phyloP scores from a whole-genome alignment of 352 stramenopile species.

The Discostella stelligera region DNA sequence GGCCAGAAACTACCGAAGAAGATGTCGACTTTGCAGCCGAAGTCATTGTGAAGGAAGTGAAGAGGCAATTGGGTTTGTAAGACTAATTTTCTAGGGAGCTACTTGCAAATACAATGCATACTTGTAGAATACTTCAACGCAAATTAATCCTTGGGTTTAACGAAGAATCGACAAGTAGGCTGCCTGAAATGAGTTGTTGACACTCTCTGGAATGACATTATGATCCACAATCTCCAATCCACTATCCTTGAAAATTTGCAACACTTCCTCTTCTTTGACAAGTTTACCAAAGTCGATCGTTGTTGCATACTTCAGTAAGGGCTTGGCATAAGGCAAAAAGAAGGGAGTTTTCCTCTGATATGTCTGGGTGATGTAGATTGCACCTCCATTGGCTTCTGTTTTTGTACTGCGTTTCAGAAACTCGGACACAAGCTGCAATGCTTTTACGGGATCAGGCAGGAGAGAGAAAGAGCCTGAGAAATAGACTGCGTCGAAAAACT shows the following conservation, averaged over 20 bases:
- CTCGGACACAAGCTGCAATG: conserved; percentile 78
- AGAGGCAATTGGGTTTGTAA: conserved; percentile 40
- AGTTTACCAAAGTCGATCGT: conserved; percentile 91
- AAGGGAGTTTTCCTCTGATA: conserved; percentile 81
- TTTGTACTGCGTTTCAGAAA: conserved; percentile 63
- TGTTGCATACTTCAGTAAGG: conserved; percentile 89
- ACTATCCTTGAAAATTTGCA: conserved; percentile 58
- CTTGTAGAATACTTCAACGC: background rate
- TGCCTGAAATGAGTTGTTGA: conserved; percentile 69
- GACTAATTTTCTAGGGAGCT: background rate
- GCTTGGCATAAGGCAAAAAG: conserved; percentile 83
- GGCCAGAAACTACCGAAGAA: conserved; percentile 86
- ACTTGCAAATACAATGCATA: background rate
- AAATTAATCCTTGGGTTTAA: background rate
- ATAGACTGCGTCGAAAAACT: conserved; percentile 86
- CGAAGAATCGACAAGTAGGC: conserved; percentile 65
- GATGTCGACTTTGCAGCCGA: conserved; percentile 87
- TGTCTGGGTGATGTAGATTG: conserved; percentile 86
- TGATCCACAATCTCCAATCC: conserved; percentile 58
- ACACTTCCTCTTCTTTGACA: conserved; percentile 85
- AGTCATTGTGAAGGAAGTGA: conserved; percentile 81
- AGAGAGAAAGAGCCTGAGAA: conserved; percentile 91
- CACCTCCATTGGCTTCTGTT: conserved; percentile 17
- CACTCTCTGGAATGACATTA: conserved; percentile 58
- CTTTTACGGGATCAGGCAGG: conserved; percentile 87